Conservation (phyloP, 2,329 filamentous ascomycete genomes). For the Aspergillus quadrilineatus region DNA sequence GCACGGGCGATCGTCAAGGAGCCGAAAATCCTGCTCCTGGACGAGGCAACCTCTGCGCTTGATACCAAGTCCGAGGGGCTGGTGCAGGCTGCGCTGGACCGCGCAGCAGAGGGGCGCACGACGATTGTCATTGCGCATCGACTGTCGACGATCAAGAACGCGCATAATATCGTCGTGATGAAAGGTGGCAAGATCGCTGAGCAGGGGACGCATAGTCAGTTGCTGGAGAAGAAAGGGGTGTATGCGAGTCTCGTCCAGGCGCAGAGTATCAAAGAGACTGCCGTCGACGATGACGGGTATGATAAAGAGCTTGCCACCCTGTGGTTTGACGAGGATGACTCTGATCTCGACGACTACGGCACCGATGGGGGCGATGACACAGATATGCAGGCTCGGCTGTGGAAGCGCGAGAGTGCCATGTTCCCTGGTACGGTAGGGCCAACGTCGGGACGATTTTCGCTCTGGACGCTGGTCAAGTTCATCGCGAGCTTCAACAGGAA, state of each 20-base stretch:
- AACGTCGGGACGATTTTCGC: conserved; percentile 28
- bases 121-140: conserved; percentile 96
- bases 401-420: not conserved
- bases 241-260: conserved; percentile 80
- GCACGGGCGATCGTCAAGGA: conserved; percentile 89
- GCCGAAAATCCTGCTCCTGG: conserved; percentile 86
- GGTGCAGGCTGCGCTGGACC: conserved; percentile 88
- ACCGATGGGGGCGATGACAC: conserved; percentile 4
- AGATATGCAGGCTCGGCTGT: conserved; percentile 14
- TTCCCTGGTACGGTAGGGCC: not conserved
- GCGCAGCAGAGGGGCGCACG: conserved; percentile 79
- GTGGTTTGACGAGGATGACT: conserved; percentile 15
- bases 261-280: conserved; percentile 51
- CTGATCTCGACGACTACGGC: not conserved
- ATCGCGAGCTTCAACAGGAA: conserved; percentile 73
- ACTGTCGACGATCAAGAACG: conserved; percentile 73
- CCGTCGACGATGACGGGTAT: not conserved
- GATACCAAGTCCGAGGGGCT: conserved; percentile 94
- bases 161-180: conserved; percentile 68
- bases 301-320: conserved; percentile 13
- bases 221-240: conserved; percentile 65
- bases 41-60: conserved; percentile 90
- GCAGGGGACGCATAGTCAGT: conserved; percentile 75
- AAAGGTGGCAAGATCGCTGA: conserved; percentile 75
- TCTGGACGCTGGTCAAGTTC: conserved; percentile 73